Evolutionary conservation across 2,329 filamentous ascomycete species (phyloP), one percentile per base, ranked within the genome.

Genomic region (Clarireedia homoeocarpa): DNA sequence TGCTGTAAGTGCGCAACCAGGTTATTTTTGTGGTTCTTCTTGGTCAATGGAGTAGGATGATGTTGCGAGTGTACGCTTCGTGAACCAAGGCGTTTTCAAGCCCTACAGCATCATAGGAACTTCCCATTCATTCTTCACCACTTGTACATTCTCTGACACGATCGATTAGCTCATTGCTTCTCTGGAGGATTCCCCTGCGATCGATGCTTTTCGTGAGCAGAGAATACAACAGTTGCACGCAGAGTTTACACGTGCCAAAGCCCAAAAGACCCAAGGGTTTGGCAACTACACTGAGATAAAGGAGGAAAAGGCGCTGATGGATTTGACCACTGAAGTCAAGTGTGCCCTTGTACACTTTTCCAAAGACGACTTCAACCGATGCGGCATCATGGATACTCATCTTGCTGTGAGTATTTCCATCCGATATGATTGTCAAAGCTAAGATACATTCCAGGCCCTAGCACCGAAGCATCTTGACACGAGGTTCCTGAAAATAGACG

Each of bases 401-500:
- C 62, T 74, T 17, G 65, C 71, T 59, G 62, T 69, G 59, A 51
- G 40, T 23, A 14, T 3, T 27, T 36, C 23, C n/a, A 5, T 26
- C 34, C 30, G 15, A 15, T 2, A 36, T 26, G 14, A 24, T 26
- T 26, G 42, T 24, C 2, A 27, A 27, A 26, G 24, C 57, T 62
- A 26, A 61, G 36, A n/a, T 6, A 4, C n/a, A 10, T 12, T 7
- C 14, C 26, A 77, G 74, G 66, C 69, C 10, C 71, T 83, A 42
- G 79, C 80, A 1, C 73, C 73, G 17, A 79, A 78, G 57, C 80
- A 83, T 64, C 80, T 80, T 59, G 80, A 83, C 62, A 81, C 80
- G 2, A 71, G 80, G 17, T 78, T 83, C 54, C 67, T 82, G 17
- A 76, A 74, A 58, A 81, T 83, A 65, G 78, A 80, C 59, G 80